phyloP scores from a whole-genome alignment of 176 grass and related monocot species.

The Oryza meyeriana region DNA sequence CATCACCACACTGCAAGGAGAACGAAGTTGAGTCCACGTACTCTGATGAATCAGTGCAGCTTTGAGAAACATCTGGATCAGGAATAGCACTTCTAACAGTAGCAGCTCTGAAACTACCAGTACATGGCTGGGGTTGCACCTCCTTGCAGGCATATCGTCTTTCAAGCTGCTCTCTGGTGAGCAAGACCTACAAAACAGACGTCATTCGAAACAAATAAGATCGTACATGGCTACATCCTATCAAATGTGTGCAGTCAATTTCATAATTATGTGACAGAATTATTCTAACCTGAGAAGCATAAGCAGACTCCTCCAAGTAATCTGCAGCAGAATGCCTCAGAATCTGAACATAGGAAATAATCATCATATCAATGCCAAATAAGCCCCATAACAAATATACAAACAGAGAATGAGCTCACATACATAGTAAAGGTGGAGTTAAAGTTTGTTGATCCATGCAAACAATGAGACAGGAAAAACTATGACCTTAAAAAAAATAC shows the following conservation, averaged over 20 bases:
- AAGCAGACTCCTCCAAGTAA: constrained; percentile 70
- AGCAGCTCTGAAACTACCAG: constrained; percentile 51
- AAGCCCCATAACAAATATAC: not conserved
- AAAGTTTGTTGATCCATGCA: constrained; percentile 10
- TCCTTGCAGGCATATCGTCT: constrained; percentile 32
- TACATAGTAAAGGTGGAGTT: not conserved
- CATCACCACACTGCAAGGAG: constrained; percentile 9
- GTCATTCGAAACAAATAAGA: constrained; percentile 18
- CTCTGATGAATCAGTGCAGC: constrained; percentile 56
- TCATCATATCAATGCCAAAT: not conserved
- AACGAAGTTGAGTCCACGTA: constrained; percentile 42
- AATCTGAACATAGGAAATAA: constrained; percentile 53
- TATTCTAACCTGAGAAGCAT: constrained; percentile 68
- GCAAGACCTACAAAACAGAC: constrained; percentile 56
- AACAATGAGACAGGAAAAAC: constrained; percentile 25
- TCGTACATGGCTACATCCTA: not conserved
- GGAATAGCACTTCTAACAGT: constrained; percentile 79
- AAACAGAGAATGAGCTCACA: not conserved
- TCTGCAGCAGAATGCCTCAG: constrained; percentile 63
- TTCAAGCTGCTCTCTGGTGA: constrained; percentile 70
- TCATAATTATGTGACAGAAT: constrained; percentile 13
- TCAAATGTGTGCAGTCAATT: constrained; percentile 17
- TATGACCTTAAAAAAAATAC: not conserved
- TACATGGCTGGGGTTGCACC: constrained; percentile 27
- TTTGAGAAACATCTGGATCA: constrained; percentile 72